These are phyloP conservation scores for Ettlia oleoabundans DNA, from an alignment of 139 green algal genomes.

Conservation along the genomic window DNA sequence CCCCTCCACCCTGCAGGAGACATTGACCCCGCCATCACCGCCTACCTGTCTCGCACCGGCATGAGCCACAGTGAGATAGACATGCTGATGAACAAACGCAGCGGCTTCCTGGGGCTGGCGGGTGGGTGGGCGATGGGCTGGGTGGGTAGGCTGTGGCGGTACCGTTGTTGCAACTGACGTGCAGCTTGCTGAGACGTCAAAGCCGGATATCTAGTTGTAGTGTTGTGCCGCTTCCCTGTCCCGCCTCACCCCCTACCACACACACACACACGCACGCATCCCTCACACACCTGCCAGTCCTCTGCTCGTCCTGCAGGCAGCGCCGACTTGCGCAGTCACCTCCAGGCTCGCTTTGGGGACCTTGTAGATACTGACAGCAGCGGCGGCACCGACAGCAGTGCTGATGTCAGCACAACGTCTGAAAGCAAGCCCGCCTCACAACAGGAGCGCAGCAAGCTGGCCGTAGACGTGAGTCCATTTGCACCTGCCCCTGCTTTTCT, in stretches of 20 bases:
- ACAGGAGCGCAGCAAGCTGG: slow-evolving; percentile 64
- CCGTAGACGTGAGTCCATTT: slow-evolving; percentile 60
- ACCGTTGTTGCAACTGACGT: background rate
- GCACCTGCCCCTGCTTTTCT: background rate
- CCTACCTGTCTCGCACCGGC: slow-evolving; percentile 17
- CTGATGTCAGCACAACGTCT: no score
- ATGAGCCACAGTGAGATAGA: slow-evolving; percentile 18
- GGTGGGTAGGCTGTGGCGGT: background rate
- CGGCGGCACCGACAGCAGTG: no score
- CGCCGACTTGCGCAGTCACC: slow-evolving; percentile 67
- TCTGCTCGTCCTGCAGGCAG: slow-evolving; percentile 44
- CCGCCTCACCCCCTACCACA: background rate
- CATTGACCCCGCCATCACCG: slow-evolving; percentile 32
- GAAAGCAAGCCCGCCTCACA: slow-evolving; percentile 53
- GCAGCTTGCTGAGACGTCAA: background rate
- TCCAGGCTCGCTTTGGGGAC: slow-evolving; percentile 48
- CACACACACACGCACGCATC: background rate
- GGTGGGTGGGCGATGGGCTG: background rate
- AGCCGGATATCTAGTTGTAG: no score
- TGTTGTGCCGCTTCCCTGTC: background rate
- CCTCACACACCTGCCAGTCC: background rate
- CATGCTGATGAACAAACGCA: slow-evolving; percentile 86
- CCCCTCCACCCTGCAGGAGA: slow-evolving; percentile 32
- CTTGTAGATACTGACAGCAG: background rate
- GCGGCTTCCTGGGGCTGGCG: slow-evolving; percentile 50